A percentile compares a stretch with the other conserved stretches of the same genome.
Evolutionary conservation across 78 protist genomes (phyloP).

Genomic region (Cavenderia fasciculata): DNA sequence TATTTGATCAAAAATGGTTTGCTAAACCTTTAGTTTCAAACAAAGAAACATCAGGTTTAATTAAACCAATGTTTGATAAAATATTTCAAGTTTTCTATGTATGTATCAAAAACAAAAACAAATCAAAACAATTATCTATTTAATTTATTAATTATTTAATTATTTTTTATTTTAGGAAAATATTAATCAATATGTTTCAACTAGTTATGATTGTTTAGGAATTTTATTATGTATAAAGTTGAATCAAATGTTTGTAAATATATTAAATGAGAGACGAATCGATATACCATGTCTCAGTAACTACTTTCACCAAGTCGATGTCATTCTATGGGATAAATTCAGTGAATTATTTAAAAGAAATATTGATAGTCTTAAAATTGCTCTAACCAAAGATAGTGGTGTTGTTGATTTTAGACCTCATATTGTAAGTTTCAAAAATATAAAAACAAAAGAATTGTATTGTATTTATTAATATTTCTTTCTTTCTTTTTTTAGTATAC

Average conservation of each 20-base stretch:
- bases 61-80: constrained; percentile 35
- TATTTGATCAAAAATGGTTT: constrained; percentile 58
- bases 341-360: constrained; percentile 68
- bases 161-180: background rate
- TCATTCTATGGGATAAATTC: constrained; percentile 52
- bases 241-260: constrained; percentile 10
- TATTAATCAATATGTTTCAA: constrained; percentile 21
- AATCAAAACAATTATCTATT: background rate
- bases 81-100: constrained; percentile 27
- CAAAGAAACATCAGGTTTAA: constrained; percentile 3
- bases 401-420: constrained; percentile 52
- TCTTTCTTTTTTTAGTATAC: constrained; percentile 11
- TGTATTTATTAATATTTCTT: background rate
- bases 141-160: background rate
- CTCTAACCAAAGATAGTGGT: constrained; percentile 7
- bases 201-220: constrained; percentile 50
- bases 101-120: background rate
- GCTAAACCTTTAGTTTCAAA: constrained; percentile 48
- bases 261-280: constrained; percentile 9
- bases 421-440: background rate
- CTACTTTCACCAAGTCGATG: constrained; percentile 50
- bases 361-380: constrained; percentile 43
- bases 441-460: no score
- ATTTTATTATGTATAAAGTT: constrained; percentile 23
- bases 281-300: background rate